Evolutionary conservation across 2,329 filamentous ascomycete genomes (phyloP).

Genomic region (Biscogniauxia sp.): DNA sequence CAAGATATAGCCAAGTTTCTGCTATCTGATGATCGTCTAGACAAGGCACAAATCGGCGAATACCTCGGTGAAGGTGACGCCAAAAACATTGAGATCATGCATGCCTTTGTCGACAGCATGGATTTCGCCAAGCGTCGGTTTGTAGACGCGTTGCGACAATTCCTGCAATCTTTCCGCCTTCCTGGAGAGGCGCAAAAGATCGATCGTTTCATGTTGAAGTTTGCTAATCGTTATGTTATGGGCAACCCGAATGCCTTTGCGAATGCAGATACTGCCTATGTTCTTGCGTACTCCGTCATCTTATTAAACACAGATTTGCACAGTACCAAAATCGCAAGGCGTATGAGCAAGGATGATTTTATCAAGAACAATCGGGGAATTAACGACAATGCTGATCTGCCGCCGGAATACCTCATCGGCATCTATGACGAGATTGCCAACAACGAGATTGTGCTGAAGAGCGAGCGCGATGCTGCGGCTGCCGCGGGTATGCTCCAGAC

Average conservation of each 20-base stretch:
- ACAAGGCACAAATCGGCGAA: slow-evolving; percentile 91
- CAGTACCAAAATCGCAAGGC: slow-evolving; percentile 75
- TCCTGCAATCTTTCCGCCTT: slow-evolving; percentile 90
- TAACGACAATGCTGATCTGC: slow-evolving; percentile 92
- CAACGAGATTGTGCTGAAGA: slow-evolving; percentile 93
- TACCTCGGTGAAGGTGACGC: slow-evolving; percentile 91
- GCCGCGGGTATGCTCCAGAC: slow-evolving; percentile 64
- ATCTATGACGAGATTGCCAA: slow-evolving; percentile 91
- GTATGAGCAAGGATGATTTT: slow-evolving; percentile 96
- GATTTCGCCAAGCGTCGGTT: slow-evolving; percentile 90
- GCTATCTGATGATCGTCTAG: slow-evolving; percentile 74
- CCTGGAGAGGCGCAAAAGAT: slow-evolving; percentile 98
- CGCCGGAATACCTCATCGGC: slow-evolving; percentile 81
- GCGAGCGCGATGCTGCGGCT: slow-evolving; percentile 85
- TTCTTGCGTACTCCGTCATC: slow-evolving; percentile 94
- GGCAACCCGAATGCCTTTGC: slow-evolving; percentile 97
- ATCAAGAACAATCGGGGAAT: slow-evolving; percentile 99
- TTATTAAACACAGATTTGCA: slow-evolving; percentile 95
- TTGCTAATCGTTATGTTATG: slow-evolving; percentile 90
- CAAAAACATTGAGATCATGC: slow-evolving; percentile 95
- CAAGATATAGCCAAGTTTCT: slow-evolving; percentile 84
- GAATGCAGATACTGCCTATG: slow-evolving; percentile 96
- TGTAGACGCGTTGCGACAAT: slow-evolving; percentile 85
- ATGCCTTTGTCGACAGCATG: slow-evolving; percentile 94
- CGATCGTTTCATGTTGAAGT: slow-evolving; percentile 98